Evolutionary conservation across 441 rosid species (phyloP).

Genomic region (Gossypium trilobum): DNA sequence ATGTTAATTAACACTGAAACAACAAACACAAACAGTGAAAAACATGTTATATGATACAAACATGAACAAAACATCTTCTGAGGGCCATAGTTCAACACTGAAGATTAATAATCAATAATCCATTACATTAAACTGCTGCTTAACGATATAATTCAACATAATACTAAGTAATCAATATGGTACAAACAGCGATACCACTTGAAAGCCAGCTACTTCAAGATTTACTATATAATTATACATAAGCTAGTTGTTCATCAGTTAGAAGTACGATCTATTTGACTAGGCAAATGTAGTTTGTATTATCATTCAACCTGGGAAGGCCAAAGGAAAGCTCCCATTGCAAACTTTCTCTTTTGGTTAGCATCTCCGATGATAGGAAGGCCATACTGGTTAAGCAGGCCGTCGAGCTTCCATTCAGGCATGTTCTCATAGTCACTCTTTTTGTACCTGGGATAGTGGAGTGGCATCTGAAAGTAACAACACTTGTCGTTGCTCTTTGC

Average conservation of each 20-base stretch:
- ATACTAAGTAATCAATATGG: neutral
- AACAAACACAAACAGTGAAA: neutral
- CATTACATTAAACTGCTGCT: too few species aligned
- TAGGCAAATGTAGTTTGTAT: too few species aligned
- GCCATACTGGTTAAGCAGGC: constrained; percentile 45
- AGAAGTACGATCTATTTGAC: too few species aligned
- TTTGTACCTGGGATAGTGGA: constrained; percentile 45
- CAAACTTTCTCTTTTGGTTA: constrained; percentile 42
- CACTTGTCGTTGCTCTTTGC: constrained; percentile 13
- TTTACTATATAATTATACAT: neutral
- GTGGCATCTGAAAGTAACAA: constrained; percentile 43
- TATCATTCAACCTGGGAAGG: constrained; percentile 23
- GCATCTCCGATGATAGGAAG: constrained; percentile 40
- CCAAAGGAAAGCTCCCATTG: constrained; percentile 67
- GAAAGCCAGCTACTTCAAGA: neutral
- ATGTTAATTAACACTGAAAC: neutral
- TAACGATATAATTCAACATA: neutral
- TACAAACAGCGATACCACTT: neutral
- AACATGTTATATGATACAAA: neutral
- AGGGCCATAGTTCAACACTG: neutral
- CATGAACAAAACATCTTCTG: neutral
- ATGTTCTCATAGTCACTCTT: constrained; percentile 38
- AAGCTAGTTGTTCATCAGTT: neutral
- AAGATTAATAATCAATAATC: too few species aligned
- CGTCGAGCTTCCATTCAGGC: constrained; percentile 55